Evolutionary conservation across 805 yeast genomes (phyloP).

Genomic region (Candida yuanshanica): DNA sequence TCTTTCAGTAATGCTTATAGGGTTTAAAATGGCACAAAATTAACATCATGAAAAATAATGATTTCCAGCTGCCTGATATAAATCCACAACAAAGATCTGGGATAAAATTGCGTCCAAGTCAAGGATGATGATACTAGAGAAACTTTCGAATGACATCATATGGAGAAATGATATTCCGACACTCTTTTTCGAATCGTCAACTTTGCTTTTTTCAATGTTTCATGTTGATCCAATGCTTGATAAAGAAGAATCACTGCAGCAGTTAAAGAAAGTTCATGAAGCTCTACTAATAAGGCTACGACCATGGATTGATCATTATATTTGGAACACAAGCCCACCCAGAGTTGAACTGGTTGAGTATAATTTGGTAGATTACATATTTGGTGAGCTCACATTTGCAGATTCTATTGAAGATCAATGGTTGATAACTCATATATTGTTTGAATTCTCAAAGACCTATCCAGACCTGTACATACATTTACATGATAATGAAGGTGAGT

Average conservation of each 20-base stretch:
- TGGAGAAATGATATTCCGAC: constrained; percentile 11
- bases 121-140: background rate
- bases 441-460: constrained; percentile 28
- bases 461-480: constrained; percentile 38
- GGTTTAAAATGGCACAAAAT: background rate
- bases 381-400: constrained; percentile 38
- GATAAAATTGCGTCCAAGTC: background rate
- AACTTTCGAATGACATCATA: constrained; percentile 5
- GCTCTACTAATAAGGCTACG: constrained; percentile 23
- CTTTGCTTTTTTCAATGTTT: constrained; percentile 25
- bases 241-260: constrained; percentile 11
- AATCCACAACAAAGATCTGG: background rate
- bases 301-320: constrained; percentile 34
- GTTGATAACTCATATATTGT: constrained; percentile 36
- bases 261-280: constrained; percentile 12
- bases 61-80: background rate
- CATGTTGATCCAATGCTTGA: constrained; percentile 26
- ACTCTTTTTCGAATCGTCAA: constrained; percentile 9
- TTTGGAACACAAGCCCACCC: constrained; percentile 34
- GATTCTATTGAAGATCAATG: constrained; percentile 40
- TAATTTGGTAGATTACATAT: constrained; percentile 15
- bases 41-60: background rate
- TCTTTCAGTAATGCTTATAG: no score
- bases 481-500: constrained; percentile 53
- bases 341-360: constrained; percentile 2